These are phyloP conservation scores for Melampsora larici-populina DNA, from an alignment of 1,284 basidiomycete genomes.

Conservation along the genomic window DNA sequence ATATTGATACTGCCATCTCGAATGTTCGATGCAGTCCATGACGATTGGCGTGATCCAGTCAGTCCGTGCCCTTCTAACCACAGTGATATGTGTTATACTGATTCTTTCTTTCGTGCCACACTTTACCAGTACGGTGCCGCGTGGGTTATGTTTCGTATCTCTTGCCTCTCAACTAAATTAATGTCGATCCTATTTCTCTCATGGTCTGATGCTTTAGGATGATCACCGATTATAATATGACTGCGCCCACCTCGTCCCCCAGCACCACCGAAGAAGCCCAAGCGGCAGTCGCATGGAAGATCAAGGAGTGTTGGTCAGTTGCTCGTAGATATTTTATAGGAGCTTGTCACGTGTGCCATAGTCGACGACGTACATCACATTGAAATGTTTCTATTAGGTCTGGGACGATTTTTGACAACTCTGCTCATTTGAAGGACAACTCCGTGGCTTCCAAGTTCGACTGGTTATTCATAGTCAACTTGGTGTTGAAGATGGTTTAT, in stretches of 20 bases:
- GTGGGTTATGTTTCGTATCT: neutral
- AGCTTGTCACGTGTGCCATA: neutral
- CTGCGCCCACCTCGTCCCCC: slow-evolving; percentile 13
- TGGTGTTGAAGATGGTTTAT: slow-evolving; percentile 83
- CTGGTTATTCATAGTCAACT: slow-evolving; percentile 70
- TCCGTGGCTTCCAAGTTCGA: slow-evolving; percentile 21
- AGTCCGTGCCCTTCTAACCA: neutral
- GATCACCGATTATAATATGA: slow-evolving; percentile 25
- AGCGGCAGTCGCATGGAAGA: slow-evolving; percentile 28
- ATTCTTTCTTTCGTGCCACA: neutral
- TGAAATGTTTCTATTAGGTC: slow-evolving; percentile 21
- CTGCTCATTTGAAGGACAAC: slow-evolving; percentile 29
- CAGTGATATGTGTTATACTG: no score
- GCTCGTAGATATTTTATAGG: neutral
- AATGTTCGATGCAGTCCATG: slow-evolving; percentile 18
- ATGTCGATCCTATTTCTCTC: neutral
- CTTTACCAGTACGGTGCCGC: slow-evolving; percentile 32
- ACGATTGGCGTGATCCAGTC: slow-evolving; percentile 43
- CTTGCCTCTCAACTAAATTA: neutral
- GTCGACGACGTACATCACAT: neutral
- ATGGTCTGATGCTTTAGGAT: neutral
- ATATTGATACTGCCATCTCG: neutral
- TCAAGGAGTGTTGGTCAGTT: slow-evolving; percentile 43
- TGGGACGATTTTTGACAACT: slow-evolving; percentile 41
- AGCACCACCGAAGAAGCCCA: slow-evolving; percentile 20